Evolutionary conservation across 1,284 basidiomycete genomes (phyloP).

Genomic region (Puccinia brachypodii): DNA sequence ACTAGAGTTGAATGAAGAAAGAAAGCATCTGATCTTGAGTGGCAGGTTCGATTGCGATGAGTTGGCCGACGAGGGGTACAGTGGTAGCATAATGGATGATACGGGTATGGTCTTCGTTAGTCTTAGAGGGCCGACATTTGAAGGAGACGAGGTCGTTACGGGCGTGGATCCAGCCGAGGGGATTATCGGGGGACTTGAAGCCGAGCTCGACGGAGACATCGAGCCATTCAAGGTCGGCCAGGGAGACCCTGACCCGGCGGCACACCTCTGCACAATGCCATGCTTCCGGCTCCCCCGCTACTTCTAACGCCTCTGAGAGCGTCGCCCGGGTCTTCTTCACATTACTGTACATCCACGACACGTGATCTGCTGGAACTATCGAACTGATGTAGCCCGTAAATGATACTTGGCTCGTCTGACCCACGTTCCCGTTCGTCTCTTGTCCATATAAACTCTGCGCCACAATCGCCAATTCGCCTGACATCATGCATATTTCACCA

Average conservation of each 20-base stretch:
- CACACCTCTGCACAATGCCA: neutral
- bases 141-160: neutral
- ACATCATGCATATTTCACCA: conserved; percentile 16
- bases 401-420: neutral
- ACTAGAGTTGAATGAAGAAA: conserved; percentile 27
- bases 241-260: neutral
- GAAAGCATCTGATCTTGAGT: neutral
- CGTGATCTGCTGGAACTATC: neutral
- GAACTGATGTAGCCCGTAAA: neutral
- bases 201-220: neutral
- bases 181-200: neutral
- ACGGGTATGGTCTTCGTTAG: neutral
- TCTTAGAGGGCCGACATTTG: conserved; percentile 4
- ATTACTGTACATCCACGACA: neutral
- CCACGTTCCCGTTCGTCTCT: neutral
- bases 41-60: neutral
- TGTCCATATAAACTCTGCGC: conserved; percentile 6
- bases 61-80: conserved; percentile 6
- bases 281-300: neutral
- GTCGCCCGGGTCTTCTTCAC: neutral
- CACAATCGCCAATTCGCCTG: neutral
- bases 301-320: neutral
- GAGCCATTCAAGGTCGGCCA: conserved; percentile 32
- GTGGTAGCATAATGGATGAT: neutral
- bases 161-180: neutral